phyloP scores from a whole-genome alignment of 441 rosid genomes.

The Cnidoscolus chayamansa region DNA sequence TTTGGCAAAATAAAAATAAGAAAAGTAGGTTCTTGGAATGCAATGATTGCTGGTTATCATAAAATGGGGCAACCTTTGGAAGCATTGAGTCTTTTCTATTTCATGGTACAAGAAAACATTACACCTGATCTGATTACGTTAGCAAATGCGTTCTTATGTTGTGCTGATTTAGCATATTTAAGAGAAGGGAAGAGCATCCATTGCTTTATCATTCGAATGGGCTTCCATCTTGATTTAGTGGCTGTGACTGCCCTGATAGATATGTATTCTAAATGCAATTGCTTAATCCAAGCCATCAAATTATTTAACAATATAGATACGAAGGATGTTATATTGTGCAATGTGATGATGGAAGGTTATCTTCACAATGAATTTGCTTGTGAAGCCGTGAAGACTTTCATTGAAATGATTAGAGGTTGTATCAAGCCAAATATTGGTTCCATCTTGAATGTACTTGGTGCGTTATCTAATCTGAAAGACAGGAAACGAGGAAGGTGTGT shows the following conservation, averaged over 20 bases:
- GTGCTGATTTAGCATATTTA: conserved; percentile 28
- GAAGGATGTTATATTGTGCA: conserved; percentile 25
- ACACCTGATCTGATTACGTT: conserved; percentile 26
- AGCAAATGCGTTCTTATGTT: conserved; percentile 28
- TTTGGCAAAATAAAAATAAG: conserved; percentile 19
- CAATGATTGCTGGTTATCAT: conserved; percentile 29
- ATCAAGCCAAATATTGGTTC: conserved; percentile 28
- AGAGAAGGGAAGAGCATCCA: conserved; percentile 34
- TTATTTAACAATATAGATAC: conserved; percentile 21
- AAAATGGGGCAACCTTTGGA: conserved; percentile 22
- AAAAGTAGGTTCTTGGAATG: conserved; percentile 32
- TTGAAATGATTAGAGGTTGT: conserved; percentile 24
- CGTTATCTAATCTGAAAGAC: conserved; percentile 25
- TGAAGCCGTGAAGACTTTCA: conserved; percentile 21
- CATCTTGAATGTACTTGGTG: conserved; percentile 26
- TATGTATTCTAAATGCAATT: conserved; percentile 32
- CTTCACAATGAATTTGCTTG: conserved; percentile 22
- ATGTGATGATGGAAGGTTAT: conserved; percentile 35
- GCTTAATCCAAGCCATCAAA: conserved; percentile 26
- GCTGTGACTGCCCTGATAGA: conserved; percentile 31
- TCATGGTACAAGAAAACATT: conserved; percentile 25
- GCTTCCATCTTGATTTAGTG: conserved; percentile 28
- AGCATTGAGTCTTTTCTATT: conserved; percentile 24
- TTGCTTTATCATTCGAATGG: conserved; percentile 24
- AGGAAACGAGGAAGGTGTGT: conserved; percentile 22